Evolutionary conservation across 768 basidiomycete species (phyloP).

Genomic region (Pseudohyphozyma bogoriensis): DNA sequence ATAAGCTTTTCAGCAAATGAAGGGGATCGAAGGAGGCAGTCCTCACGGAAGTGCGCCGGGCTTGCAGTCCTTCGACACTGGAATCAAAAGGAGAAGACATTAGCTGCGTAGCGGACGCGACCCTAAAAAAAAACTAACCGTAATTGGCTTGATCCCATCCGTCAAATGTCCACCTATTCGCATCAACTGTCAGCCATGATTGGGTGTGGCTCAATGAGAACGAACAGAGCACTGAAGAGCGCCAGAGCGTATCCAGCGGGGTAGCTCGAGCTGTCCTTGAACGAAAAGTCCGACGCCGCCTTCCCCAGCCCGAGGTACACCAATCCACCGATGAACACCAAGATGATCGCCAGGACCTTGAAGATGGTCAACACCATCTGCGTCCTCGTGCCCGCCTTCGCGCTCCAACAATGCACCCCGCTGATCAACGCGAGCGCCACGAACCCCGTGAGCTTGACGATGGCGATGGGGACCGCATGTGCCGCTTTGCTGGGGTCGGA

Average conservation of each 20-base stretch:
- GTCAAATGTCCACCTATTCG: constrained; percentile 57
- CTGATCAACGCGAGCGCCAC: constrained; percentile 63
- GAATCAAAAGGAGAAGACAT: too few relatives aligned
- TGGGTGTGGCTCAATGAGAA: neutral
- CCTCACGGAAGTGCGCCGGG: constrained; percentile 13
- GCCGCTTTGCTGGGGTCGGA: constrained; percentile 57
- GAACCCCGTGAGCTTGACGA: constrained; percentile 75
- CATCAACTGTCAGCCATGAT: neutral
- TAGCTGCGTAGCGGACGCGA: too few relatives aligned
- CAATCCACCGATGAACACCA: constrained; percentile 67
- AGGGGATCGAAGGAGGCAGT: too few relatives aligned
- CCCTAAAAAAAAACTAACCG: too few relatives aligned
- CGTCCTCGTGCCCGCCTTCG: constrained; percentile 65
- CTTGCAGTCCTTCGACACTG: constrained; percentile 13
- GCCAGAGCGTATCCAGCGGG: constrained; percentile 85
- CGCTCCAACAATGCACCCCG: constrained; percentile 64
- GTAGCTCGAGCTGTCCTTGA: constrained; percentile 61
- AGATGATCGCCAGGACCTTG: constrained; percentile 36
- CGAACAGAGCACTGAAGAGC: constrained; percentile 77
- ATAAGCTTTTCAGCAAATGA: too few relatives aligned
- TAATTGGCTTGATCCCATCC: constrained; percentile 68
- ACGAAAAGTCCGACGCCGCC: constrained; percentile 61
- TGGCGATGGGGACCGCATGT: constrained; percentile 66
- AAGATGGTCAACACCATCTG: constrained; percentile 57
- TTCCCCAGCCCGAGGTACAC: constrained; percentile 63